A percentile compares a stretch with the other conserved stretches of the same genome.
These are phyloP conservation scores for Calonectria pauciramosa DNA, from an alignment of 2,329 filamentous ascomycete species.

Conservation along the genomic window DNA sequence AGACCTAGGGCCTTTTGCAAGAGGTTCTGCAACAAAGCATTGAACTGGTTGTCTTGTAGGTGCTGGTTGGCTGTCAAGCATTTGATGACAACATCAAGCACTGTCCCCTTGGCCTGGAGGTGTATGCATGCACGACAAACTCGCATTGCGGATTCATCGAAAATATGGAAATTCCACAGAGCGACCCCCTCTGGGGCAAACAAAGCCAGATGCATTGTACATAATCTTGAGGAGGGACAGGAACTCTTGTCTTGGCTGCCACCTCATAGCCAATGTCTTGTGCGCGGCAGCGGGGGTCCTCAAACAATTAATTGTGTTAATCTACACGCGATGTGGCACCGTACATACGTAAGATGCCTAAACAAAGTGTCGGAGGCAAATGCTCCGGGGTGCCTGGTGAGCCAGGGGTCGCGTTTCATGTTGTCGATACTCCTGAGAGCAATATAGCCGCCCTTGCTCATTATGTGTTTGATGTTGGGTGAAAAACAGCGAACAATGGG, in stretches of 20 bases:
- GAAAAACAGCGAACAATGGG: constrained; percentile 16
- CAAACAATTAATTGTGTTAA: constrained; percentile 24
- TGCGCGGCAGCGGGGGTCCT: background rate
- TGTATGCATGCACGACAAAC: background rate
- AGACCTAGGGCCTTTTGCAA: too few relatives aligned
- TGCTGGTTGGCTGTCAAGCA: background rate
- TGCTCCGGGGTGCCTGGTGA: constrained; percentile 17
- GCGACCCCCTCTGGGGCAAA: background rate
- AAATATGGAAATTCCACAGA: background rate
- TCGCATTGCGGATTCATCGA: background rate
- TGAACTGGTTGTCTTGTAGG: too few relatives aligned
- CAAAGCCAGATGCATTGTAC: background rate
- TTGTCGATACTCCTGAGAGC: constrained; percentile 22
- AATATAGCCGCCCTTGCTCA: constrained; percentile 28
- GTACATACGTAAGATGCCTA: constrained; percentile 28
- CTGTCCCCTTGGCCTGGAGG: background rate
- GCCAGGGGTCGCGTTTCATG: constrained; percentile 26
- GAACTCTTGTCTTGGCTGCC: constrained; percentile 9
- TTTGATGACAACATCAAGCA: background rate
- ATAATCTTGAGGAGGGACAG: background rate
- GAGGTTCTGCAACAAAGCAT: too few relatives aligned
- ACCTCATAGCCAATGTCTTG: constrained; percentile 9
- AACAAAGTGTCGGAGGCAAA: constrained; percentile 27
- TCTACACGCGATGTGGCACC: constrained; percentile 35
- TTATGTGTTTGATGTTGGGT: constrained; percentile 31